Base-by-base conservation (phyloP, 1,139 yeast species). In the Yamadazyma kanchanaburiensis region DNA sequence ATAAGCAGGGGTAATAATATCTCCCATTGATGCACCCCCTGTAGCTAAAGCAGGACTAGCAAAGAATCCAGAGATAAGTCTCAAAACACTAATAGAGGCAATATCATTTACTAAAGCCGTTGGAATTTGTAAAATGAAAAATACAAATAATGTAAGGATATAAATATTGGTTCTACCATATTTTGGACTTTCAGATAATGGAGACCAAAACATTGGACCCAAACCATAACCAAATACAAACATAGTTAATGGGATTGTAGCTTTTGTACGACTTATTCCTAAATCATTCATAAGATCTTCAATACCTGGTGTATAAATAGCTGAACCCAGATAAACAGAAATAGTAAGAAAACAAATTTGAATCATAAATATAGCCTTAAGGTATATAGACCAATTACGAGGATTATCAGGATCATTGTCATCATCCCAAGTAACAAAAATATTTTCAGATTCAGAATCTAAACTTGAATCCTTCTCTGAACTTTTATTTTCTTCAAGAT, bases 141-240 rank as follows among this genome's bases (percentile, higher is more conserved):
- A 60, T 4, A 59, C 32, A 39, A 60, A 57, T 26, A 58, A 43
- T 3, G 66, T 58, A 21, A 45, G 22, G 26, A 60, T 44, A 38
- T 62, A 62, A 28, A 61, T 49, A 24, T 58, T 44, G 30, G 69
- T 72, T 40, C 87, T 61, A 4, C 87, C 86, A 34, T 77, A 66
- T n/a, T 56, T 54, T 5, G 58, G 48, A 35, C 51, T 48, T 46
- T 77, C 83, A 3, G 79, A 66, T 34, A 76, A 37, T 2, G 83
- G 82, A 3, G 79, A 63, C 31, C 73, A 64, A 1, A 75, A 34
- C 62, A 73, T 55, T 6, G 80, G 80, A 0, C 81, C 81, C 21
- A 71, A 29, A 21, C 78, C 81, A 41, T 74, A 75, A 2, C 80
- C 82, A 12, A 74, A 41, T 11, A 76, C 76, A 40, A 53, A 57